Percentiles rank a stretch among this genome's conserved stretches.
These are phyloP conservation scores for Boletus rubropictus DNA, from an alignment of 768 basidiomycete genomes.

Conservation along the genomic window DNA sequence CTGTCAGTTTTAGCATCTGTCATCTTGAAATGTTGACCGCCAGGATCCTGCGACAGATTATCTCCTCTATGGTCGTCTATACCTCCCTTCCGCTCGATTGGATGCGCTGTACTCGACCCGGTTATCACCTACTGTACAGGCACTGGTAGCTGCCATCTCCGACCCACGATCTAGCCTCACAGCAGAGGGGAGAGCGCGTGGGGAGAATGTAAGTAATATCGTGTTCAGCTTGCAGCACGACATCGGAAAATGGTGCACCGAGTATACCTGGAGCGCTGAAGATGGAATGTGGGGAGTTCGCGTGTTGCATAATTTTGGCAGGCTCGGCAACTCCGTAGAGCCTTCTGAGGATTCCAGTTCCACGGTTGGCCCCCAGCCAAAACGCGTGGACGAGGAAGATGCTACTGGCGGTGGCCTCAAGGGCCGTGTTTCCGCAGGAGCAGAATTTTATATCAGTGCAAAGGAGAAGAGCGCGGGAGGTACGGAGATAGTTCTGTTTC, in stretches of 20 bases:
- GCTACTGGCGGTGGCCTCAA: slow-evolving; percentile 86
- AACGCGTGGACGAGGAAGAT: slow-evolving; percentile 93
- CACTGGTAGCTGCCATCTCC: slow-evolving; percentile 80
- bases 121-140: slow-evolving; percentile 72
- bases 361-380: slow-evolving; percentile 37
- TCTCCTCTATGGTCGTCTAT: slow-evolving; percentile 86
- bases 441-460: slow-evolving; percentile 89
- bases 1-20: neutral
- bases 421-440: slow-evolving; percentile 87
- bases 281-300: slow-evolving; percentile 91
- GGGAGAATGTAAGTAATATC: slow-evolving; percentile 55
- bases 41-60: slow-evolving; percentile 56
- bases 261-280: slow-evolving; percentile 91
- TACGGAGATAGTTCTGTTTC: slow-evolving; percentile 25
- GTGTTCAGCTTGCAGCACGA: slow-evolving; percentile 91
- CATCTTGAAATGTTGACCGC: slow-evolving; percentile 20
- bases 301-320: slow-evolving; percentile 89
- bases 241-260: slow-evolving; percentile 85
- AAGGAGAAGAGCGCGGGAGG: slow-evolving; percentile 91
- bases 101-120: slow-evolving; percentile 88
- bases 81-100: slow-evolving; percentile 81
- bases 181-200: slow-evolving; percentile 36
- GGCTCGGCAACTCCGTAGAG: slow-evolving; percentile 40
- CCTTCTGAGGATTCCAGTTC: slow-evolving; percentile 31
- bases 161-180: slow-evolving; percentile 55